These are phyloP conservation scores for Boletus pseudopeckii DNA, from an alignment of 768 basidiomycete species.

Conservation along the genomic window DNA sequence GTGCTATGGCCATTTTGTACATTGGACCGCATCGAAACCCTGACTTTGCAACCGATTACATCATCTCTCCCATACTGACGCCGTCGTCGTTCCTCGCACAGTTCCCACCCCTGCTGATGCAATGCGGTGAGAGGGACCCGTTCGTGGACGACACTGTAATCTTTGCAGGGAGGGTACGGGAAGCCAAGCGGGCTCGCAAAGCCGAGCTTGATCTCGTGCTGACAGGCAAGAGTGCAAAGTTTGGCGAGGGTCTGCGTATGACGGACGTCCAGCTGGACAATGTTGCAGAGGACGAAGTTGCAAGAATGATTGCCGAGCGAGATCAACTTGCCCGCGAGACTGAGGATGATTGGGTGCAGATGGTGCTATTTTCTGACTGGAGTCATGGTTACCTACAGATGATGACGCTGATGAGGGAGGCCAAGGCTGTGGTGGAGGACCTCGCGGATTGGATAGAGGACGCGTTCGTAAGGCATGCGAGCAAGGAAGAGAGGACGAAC, in stretches of 20 bases:
- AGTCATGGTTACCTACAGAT: conserved; percentile 97
- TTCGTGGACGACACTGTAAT: conserved; percentile 98
- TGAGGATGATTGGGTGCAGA: conserved; percentile 94
- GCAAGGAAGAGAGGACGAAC: conserved; percentile 26
- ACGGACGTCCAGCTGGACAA: conserved; percentile 37
- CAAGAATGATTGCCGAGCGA: conserved; percentile 53
- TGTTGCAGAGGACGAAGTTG: conserved; percentile 29
- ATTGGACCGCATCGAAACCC: conserved; percentile 93
- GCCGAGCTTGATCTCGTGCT: conserved; percentile 62
- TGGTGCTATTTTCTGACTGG: conserved; percentile 94
- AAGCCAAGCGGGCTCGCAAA: conserved; percentile 86
- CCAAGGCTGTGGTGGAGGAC: conserved; percentile 71
- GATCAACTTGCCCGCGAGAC: conserved; percentile 61
- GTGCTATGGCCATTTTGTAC: conserved; percentile 97
- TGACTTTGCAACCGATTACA: conserved; percentile 92
- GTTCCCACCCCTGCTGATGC: conserved; percentile 91
- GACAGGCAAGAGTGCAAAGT: conserved; percentile 58
- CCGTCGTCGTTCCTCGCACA: conserved; percentile 81
- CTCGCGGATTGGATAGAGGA: conserved; percentile 90
- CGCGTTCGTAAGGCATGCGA: conserved; percentile 49
- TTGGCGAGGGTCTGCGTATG: conserved; percentile 65
- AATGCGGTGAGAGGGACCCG: conserved; percentile 93
- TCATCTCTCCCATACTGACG: conserved; percentile 91
- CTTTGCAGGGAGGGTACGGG: conserved; percentile 90
- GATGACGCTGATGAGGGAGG: conserved; percentile 81